These are phyloP conservation scores for Ricinus communis DNA, from an alignment of 345 rosid genomes.

Conservation along the genomic window DNA sequence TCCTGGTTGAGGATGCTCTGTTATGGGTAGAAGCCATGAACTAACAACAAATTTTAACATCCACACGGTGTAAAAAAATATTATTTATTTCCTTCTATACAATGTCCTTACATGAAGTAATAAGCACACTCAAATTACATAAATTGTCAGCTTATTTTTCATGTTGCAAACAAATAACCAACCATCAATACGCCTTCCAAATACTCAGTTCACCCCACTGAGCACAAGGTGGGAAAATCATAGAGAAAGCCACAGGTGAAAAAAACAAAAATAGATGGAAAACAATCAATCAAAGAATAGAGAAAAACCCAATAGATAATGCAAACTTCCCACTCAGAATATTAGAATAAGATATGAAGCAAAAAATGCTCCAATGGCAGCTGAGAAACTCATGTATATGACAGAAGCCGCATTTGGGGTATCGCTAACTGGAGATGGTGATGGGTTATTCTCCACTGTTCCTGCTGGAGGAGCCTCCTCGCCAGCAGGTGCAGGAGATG, in stretches of 20 bases:
- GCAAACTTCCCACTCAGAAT: constrained; percentile 16
- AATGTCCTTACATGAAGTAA: constrained; percentile 12
- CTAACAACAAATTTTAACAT: neutral
- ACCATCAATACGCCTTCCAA: neutral
- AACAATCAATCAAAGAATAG: neutral
- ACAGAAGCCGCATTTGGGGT: constrained; percentile 46
- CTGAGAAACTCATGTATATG: constrained; percentile 22
- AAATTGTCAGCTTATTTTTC: constrained; percentile 22
- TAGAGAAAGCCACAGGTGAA: constrained; percentile 3
- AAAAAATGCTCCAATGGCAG: constrained; percentile 46
- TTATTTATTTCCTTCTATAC: constrained; percentile 27
- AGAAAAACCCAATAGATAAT: neutral
- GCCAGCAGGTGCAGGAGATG: constrained; percentile 53
- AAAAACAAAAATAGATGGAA: neutral
- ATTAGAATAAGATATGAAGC: constrained; percentile 49
- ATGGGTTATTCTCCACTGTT: constrained; percentile 40
- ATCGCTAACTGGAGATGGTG: constrained; percentile 46
- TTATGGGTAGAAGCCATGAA: too few relatives aligned
- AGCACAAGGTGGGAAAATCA: constrained; percentile 25
- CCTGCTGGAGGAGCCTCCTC: constrained; percentile 52
- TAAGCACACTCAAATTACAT: constrained; percentile 17
- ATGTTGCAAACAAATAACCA: constrained; percentile 22
- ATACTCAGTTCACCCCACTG: constrained; percentile 2
- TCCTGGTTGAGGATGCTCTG: too few relatives aligned
- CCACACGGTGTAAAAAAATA: constrained; percentile 2